Conservation (phyloP, 2,329 filamentous ascomycete species). For the Lachnellula subtilissima region DNA sequence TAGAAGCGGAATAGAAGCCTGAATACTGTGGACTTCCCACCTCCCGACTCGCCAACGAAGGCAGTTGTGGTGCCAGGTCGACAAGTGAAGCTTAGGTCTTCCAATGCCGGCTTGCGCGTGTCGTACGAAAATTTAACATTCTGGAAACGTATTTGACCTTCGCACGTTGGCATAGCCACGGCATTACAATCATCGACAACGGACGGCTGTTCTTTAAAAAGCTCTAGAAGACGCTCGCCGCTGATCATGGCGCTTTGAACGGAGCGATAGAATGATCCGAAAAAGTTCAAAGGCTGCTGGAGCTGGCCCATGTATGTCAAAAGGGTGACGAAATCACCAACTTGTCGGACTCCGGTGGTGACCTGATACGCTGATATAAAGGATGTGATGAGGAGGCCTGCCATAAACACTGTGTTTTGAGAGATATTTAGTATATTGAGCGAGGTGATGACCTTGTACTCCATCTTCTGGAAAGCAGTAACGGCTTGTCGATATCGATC, state of each 20-base stretch:
- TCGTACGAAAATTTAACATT: constrained; percentile 92
- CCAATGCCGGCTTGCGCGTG: constrained; percentile 75
- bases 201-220: constrained; percentile 94
- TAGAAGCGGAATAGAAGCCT: constrained; percentile 96
- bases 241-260: constrained; percentile 98
- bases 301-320: constrained; percentile 76
- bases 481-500: constrained; percentile 68
- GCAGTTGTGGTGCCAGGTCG: constrained; percentile 88
- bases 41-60: constrained; percentile 92
- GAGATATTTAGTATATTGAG: constrained; percentile 77
- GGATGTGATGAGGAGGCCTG: constrained; percentile 66
- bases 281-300: constrained; percentile 78
- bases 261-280: constrained; percentile 91
- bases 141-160: constrained; percentile 80
- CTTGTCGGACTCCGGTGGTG: constrained; percentile 56
- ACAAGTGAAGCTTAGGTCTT: constrained; percentile 80
- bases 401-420: constrained; percentile 75
- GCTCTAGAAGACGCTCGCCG: constrained; percentile 85
- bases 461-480: constrained; percentile 64
- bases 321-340: constrained; percentile 69
- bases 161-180: constrained; percentile 58
- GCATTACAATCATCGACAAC: constrained; percentile 74
- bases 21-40: constrained; percentile 95
- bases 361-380: constrained; percentile 76
- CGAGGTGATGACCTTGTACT: constrained; percentile 71